These are phyloP conservation scores for Candida coleopterorum DNA, from an alignment of 805 yeast species.

Conservation along the genomic window DNA sequence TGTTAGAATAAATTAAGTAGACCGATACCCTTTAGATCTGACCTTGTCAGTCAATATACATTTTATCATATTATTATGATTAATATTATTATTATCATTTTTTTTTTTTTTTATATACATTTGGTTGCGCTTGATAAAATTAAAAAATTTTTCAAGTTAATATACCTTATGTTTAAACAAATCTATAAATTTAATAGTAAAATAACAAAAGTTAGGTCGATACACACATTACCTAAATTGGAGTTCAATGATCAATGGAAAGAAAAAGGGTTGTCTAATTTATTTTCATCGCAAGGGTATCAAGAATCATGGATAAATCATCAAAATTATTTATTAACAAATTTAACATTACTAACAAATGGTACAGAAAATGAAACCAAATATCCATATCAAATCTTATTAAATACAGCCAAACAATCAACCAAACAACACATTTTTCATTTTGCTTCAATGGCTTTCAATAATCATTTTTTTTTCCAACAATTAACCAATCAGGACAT, in stretches of 20 bases:
- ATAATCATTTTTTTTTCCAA: slow-evolving; percentile 84
- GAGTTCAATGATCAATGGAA: slow-evolving; percentile 34
- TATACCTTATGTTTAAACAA: slow-evolving; percentile 1
- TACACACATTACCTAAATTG: slow-evolving; percentile 65
- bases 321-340: slow-evolving; percentile 61
- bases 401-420: slow-evolving; percentile 62
- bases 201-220: slow-evolving; percentile 19
- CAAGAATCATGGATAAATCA: slow-evolving; percentile 75
- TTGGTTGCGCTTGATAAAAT: not conserved
- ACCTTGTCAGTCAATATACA: no score
- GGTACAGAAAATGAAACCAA: slow-evolving; percentile 80
- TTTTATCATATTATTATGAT: no score
- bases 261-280: slow-evolving; percentile 54
- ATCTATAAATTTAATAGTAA: not conserved
- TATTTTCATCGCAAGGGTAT: slow-evolving; percentile 64
- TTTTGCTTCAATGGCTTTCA: slow-evolving; percentile 85
- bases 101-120: not conserved
- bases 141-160: slow-evolving; percentile 1
- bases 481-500: slow-evolving; percentile 40
- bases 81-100: not conserved
- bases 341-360: slow-evolving; percentile 57
- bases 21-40: no score
- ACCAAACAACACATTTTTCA: slow-evolving; percentile 72
- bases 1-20: no score
- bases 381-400: slow-evolving; percentile 64